phyloP scores from a whole-genome alignment of 148 eudicot species.

The Arbutus unedo region DNA sequence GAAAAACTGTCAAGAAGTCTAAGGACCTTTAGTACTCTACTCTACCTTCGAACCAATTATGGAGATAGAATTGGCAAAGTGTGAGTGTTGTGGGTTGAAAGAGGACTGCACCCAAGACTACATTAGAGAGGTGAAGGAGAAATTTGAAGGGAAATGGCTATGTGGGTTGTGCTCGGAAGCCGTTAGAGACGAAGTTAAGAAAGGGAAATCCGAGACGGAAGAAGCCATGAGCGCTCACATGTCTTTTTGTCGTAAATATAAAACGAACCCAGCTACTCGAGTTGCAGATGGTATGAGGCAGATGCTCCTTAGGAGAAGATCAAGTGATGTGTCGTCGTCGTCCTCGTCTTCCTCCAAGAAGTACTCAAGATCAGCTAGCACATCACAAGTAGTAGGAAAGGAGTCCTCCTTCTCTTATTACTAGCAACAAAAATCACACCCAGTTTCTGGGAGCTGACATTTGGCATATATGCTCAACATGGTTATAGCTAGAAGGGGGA shows the following conservation, averaged over 20 bases:
- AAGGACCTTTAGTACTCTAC: too few species aligned
- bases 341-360: conserved; percentile 21
- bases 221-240: conserved; percentile 71
- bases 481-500: neutral
- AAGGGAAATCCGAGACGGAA: conserved; percentile 33
- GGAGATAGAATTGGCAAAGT: conserved; percentile 59
- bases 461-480: neutral
- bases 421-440: neutral
- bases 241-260: conserved; percentile 63
- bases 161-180: conserved; percentile 83
- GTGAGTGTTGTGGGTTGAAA: conserved; percentile 73
- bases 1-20: too few species aligned
- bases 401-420: conserved; percentile 23
- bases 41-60: conserved; percentile 16
- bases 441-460: neutral
- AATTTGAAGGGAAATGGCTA: conserved; percentile 77
- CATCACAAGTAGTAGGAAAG: conserved; percentile 27
- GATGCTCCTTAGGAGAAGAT: conserved; percentile 64
- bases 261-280: conserved; percentile 56
- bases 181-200: conserved; percentile 55
- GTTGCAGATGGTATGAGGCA: conserved; percentile 73
- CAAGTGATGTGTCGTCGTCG: conserved; percentile 15
- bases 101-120: conserved; percentile 77
- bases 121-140: conserved; percentile 53
- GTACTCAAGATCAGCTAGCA: conserved; percentile 34